Conservation (phyloP, 192 early-diverging fungal species). For the Podila clonocystis region DNA sequence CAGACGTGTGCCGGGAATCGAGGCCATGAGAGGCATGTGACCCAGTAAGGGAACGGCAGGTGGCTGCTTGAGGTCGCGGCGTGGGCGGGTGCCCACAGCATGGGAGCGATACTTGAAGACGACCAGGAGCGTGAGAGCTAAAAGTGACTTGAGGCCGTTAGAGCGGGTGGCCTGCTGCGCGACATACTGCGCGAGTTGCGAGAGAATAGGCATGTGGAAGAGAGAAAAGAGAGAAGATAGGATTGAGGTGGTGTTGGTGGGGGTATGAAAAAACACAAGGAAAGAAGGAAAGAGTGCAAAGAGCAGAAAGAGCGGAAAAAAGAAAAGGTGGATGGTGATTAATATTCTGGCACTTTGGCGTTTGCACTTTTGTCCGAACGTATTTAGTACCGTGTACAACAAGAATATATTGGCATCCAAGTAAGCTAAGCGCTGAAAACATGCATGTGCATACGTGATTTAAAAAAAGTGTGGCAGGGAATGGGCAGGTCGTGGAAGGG, state of each 20-base stretch:
- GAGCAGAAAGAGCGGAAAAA: neutral
- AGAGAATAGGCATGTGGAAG: neutral
- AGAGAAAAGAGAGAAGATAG: neutral
- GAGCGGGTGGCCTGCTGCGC: conserved; percentile 10
- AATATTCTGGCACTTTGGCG: no score
- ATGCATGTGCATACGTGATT: neutral
- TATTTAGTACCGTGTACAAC: no score
- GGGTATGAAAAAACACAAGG: neutral
- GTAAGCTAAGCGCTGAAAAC: no score
- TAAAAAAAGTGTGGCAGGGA: neutral
- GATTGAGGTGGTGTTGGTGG: neutral
- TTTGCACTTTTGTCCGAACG: no score
- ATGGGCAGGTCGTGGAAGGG: neutral
- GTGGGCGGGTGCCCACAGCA: conserved; percentile 19
- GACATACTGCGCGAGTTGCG: neutral
- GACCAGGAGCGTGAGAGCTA: neutral
- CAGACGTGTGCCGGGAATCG: conserved; percentile 6
- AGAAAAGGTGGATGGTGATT: no score
- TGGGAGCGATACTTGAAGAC: conserved; percentile 26
- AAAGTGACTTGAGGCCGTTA: conserved; percentile 12
- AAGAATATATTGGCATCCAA: no score
- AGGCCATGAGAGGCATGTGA: conserved; percentile 15
- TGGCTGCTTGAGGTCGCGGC: conserved; percentile 18
- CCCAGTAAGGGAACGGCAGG: conserved; percentile 19
- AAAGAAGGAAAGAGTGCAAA: neutral